Percentiles rank a stretch among this genome's conserved stretches.
Conservation (phyloP, 2,329 filamentous ascomycete genomes). For the Hirsutella thompsonii region DNA sequence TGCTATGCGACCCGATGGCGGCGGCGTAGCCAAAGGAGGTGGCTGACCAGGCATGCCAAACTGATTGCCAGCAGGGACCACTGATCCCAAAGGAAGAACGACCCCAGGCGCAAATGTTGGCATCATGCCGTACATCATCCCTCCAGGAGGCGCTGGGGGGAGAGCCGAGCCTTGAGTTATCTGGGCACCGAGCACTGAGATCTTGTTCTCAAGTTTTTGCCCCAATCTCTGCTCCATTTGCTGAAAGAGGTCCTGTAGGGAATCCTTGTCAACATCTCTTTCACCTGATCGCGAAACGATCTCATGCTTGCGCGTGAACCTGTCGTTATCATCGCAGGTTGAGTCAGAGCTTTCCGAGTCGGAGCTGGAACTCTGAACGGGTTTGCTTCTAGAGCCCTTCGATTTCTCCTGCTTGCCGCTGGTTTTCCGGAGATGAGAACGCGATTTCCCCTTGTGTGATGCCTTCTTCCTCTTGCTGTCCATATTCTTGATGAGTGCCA, state of each 20-base stretch:
- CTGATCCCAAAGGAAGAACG: background rate
- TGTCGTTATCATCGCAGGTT: constrained; percentile 2
- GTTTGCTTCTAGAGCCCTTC: background rate
- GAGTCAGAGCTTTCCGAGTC: constrained; percentile 1
- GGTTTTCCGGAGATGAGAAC: background rate
- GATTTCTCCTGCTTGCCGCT: background rate
- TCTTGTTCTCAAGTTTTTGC: constrained; percentile 12
- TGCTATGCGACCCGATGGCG: background rate
- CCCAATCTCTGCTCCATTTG: no score
- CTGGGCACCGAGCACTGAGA: constrained; percentile 13
- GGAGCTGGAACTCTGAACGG: background rate
- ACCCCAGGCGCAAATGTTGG: background rate
- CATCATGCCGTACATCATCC: background rate
- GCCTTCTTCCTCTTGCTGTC: background rate
- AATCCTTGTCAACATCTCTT: no score
- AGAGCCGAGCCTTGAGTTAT: constrained; percentile 1
- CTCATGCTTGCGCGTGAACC: background rate
- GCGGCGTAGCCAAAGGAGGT: background rate
- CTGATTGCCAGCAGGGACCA: no score
- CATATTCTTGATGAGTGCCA: background rate
- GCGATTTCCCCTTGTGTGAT: background rate
- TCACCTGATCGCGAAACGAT: background rate
- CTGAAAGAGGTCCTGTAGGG: no score
- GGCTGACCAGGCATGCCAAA: no score
- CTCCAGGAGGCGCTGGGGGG: background rate